Evolutionary conservation across 345 rosid genomes (phyloP), one percentile per base, ranked within the genome.

Genomic region (Salix exigua): DNA sequence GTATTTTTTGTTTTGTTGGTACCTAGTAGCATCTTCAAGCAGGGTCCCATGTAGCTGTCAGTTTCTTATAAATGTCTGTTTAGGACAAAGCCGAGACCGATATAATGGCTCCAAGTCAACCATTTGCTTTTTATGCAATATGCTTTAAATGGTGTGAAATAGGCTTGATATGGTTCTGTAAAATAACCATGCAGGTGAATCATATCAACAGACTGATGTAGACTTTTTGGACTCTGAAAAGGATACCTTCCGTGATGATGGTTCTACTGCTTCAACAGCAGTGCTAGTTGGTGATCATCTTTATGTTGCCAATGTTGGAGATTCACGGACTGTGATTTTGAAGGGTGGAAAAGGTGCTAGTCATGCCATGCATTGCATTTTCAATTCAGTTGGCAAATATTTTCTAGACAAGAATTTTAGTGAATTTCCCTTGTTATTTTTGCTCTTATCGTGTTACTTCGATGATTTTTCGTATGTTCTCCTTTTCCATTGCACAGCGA

Each of bases 221-320:
- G 97, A 88, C 75, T 96, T 96, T 78, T 88, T 96, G 72, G 90
- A 90, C 44, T 92, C 93, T 18, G 97, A 91, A 85, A 91, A 86
- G 75, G 97, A 92, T 78, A 80, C 86, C 25, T 94, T 83, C 71
- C 78, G 98, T 72, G 99, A 96, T 75, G 99, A 96, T 85, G 99
- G 99, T 78, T 96, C 99, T 51, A 96, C 99, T 73, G 99, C 99
- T 84, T 96, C 99, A 30, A 87, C 98, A 70, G 99, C 97, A 58
- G 91, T 96, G 35, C 82, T 96, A 82, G 91, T 96, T 40, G 97
- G 95, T 76, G 87, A 85, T 80, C 99, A 92, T 88, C 86, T 94
- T 11, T 96, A 87, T 81, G 99, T 96, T 86, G 99, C 99, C 64
- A 96, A 94, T 80, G 99, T 96, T 79, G 99, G 99, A 87, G 98